A percentile compares a stretch with the other conserved stretches of the same genome.
Conservation (phyloP, 306 rosid genomes). For the Ormosia semicastrata region DNA sequence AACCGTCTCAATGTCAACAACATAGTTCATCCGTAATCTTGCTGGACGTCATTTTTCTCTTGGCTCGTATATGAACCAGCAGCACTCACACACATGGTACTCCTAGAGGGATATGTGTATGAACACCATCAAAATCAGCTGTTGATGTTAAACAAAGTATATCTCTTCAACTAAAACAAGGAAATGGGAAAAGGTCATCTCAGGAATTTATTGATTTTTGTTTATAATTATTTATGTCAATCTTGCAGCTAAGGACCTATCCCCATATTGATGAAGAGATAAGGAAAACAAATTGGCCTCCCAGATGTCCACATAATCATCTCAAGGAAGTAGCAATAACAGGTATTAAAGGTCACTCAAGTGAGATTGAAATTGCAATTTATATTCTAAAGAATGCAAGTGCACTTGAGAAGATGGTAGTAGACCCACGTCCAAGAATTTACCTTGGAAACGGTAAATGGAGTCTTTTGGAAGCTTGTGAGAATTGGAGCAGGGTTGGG, state of each 20-base stretch:
- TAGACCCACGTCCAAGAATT: slow-evolving; percentile 31
- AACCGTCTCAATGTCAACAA: neutral
- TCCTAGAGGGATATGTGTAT: neutral
- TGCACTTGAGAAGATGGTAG: slow-evolving; percentile 32
- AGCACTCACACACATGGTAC: no score
- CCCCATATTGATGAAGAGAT: neutral
- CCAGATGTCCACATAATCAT: neutral
- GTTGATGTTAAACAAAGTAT: neutral
- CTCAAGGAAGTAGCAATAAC: slow-evolving; percentile 32
- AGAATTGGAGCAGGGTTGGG: slow-evolving; percentile 18
- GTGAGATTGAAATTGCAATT: slow-evolving; percentile 36
- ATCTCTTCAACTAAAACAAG: neutral
- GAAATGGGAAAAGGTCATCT: neutral
- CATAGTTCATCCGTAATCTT: neutral
- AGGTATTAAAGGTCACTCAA: slow-evolving; percentile 19
- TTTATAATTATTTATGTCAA: neutral
- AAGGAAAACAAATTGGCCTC: neutral
- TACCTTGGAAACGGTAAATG: slow-evolving; percentile 39
- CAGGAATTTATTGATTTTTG: neutral
- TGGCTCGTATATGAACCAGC: neutral
- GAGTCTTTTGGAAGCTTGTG: slow-evolving; percentile 1
- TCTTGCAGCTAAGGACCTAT: slow-evolving; percentile 27
- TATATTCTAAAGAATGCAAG: slow-evolving; percentile 32
- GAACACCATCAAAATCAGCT: neutral
- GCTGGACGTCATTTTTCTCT: neutral